Conservation (phyloP, 2,329 filamentous ascomycete species). For the Colletotrichum sojae region DNA sequence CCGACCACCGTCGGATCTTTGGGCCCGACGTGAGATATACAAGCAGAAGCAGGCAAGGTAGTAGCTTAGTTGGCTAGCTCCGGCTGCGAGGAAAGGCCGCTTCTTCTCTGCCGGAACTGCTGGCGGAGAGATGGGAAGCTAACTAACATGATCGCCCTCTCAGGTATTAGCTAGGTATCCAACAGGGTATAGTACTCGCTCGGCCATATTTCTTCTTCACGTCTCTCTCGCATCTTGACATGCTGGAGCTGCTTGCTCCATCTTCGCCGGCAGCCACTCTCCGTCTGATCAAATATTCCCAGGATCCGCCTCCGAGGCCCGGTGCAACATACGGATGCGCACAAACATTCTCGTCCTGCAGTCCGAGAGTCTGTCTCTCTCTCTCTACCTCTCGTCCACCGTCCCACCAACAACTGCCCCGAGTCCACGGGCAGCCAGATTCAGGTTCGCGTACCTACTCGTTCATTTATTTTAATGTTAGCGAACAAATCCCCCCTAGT, state of each 20-base stretch:
- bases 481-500: background rate
- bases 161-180: no score
- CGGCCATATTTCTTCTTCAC: slow-evolving; percentile 28
- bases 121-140: slow-evolving; percentile 2
- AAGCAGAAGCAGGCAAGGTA: background rate
- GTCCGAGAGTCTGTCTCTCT: background rate
- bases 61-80: background rate
- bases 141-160: slow-evolving; percentile 16
- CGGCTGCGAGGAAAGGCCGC: background rate
- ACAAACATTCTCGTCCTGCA: slow-evolving; percentile 5
- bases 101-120: background rate
- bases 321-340: slow-evolving; percentile 9
- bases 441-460: background rate
- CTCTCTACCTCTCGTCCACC: background rate
- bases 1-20: slow-evolving; percentile 4
- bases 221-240: slow-evolving; percentile 18
- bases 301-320: slow-evolving; percentile 16
- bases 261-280: background rate
- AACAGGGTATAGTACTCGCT: background rate
- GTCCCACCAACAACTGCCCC: background rate
- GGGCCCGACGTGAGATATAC: background rate
- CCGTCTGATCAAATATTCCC: background rate
- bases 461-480: background rate
- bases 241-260: slow-evolving; percentile 1
- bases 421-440: slow-evolving; percentile 21